Evolutionary conservation across 2,329 filamentous ascomycete genomes (phyloP), one percentile per base, ranked within the genome.

Genomic region (Zasmidium cellare): DNA sequence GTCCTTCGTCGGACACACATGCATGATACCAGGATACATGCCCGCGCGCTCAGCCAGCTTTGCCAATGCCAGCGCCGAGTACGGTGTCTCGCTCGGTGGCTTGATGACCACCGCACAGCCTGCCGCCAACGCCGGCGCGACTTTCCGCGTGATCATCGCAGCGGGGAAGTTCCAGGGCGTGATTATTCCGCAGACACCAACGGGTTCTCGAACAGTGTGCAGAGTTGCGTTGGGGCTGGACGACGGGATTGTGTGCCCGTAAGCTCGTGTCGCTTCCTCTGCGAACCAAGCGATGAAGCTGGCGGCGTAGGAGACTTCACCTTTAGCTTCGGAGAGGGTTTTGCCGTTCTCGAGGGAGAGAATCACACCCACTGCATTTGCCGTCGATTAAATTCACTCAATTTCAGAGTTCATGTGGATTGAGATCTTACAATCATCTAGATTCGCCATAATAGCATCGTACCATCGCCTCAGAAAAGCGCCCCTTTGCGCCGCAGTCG

Each of bases 101-200:
- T 69, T 70, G 16, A 63, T 35, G 2, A 70, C 59, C 1, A 64
- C 55, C 2, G 68, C 52, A 48, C 66, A 69, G 12, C 68, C 69
- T 1, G 68, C 67, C 28, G 68, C 68, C 20, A 70, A 28, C 1
- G 68, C 67, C 2, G 67, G 56, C 22, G 45, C 56, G 1, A 59
- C 41, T 52, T 60, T 57, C 3, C 51, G 44, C 3, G 51, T 48
- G 47, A 54, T 50, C 65, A 65, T 66, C 3, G 65, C 65, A 2
- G 76, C 77, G 9, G 61, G 57, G 31, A 66, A 66, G 50, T 66
- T 66, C 63, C 59, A 84, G 74, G 91, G 91, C 6, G 90, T 91
- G 61, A 96, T 90, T 51, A 93, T 78, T 1, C 87, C 90, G 68
- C 87, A 70, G 2, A 71, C 67, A 16, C 69, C 69, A 11, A 69